Base-by-base conservation (phyloP, 176 grass and related monocot species). In the Pontederia crassipes region DNA sequence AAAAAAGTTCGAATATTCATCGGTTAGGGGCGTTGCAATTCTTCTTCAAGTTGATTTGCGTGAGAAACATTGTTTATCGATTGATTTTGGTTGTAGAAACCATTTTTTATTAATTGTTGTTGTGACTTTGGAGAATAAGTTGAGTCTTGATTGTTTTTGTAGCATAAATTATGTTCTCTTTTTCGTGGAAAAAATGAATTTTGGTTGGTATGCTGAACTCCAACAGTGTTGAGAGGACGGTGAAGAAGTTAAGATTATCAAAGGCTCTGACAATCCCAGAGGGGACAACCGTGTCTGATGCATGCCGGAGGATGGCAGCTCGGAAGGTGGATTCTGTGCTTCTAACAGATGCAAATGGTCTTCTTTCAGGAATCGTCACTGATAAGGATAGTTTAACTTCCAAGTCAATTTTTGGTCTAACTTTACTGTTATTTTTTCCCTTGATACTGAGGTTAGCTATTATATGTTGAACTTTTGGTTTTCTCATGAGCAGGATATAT, bases 291-390 rank as follows among this genome's bases (percentile, higher is more conserved):
- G 87, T 98, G 14, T 92, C 77, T 59, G 93, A 92, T n/a, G 93
- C 87, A 48, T 98, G 81, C 77, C 66, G 93, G 70, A 67, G 93
- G 75, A 98, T 98, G 93, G 84, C 93, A 12, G 56, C 81, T 14
- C 79, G 93, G 75, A 56, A 79, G 67, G 72, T 86, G 47, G 93
- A 98, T 56, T 74, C 93, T 2, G 93, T 98, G 63, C 81, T 98
- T 61, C 81, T 98, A 50, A 98, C 93, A 12, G 93, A 98, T 64
- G 66, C 74, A n/a, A 81, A 85, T 17, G 93, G 93, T 17, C 87
- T 98, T 80, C 93, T 98, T n/a, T 98, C 93, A 15, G 93, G 93
- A 62, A 98, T 98, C 62, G 87, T 98, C 48, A 98, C 93, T 8
- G 93, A 98, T 55, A 92, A 98, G 79, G 93, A 88, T 68, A 32